These are phyloP conservation scores for Lobosporangium transversale DNA, from an alignment of 192 early-diverging fungal genomes.

Conservation along the genomic window DNA sequence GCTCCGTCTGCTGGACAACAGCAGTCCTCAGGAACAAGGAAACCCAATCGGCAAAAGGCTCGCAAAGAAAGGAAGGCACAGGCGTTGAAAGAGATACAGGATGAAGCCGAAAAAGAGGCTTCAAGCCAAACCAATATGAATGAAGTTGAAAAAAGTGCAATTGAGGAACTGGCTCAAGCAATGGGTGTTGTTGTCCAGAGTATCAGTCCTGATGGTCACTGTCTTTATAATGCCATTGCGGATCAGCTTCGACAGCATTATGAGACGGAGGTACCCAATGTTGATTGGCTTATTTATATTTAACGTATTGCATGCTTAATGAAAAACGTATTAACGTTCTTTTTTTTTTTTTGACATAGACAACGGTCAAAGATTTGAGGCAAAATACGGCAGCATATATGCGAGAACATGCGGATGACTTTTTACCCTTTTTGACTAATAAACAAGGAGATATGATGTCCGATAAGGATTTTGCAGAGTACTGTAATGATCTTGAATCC, in stretches of 20 bases:
- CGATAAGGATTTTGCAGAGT: conserved; percentile 73
- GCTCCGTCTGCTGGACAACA: conserved; percentile 18
- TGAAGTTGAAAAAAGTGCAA: conserved; percentile 75
- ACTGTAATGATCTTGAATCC: conserved; percentile 81
- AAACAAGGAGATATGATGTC: conserved; percentile 79
- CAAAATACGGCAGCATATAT: conserved; percentile 82
- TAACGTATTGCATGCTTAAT: background rate
- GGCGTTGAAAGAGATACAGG: conserved; percentile 74
- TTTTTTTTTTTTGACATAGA: conserved; percentile 15
- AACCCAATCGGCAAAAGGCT: conserved; percentile 62
- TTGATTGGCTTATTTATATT: background rate
- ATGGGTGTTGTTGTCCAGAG: conserved; percentile 73
- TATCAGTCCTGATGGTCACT: conserved; percentile 92
- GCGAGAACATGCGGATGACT: conserved; percentile 84
- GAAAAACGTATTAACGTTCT: background rate
- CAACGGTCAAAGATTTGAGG: conserved; percentile 73
- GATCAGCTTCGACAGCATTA: conserved; percentile 78
- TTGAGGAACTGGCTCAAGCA: conserved; percentile 63
- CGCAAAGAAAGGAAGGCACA: conserved; percentile 76
- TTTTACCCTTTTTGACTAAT: conserved; percentile 87
- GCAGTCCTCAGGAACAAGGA: conserved; percentile 22
- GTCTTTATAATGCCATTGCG: conserved; percentile 90
- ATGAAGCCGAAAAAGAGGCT: conserved; percentile 82
- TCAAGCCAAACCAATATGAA: conserved; percentile 77
- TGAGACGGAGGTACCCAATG: conserved; percentile 47